These are phyloP conservation scores for Pouteria campechiana DNA, from an alignment of 179 eudicot genomes.

Conservation along the genomic window DNA sequence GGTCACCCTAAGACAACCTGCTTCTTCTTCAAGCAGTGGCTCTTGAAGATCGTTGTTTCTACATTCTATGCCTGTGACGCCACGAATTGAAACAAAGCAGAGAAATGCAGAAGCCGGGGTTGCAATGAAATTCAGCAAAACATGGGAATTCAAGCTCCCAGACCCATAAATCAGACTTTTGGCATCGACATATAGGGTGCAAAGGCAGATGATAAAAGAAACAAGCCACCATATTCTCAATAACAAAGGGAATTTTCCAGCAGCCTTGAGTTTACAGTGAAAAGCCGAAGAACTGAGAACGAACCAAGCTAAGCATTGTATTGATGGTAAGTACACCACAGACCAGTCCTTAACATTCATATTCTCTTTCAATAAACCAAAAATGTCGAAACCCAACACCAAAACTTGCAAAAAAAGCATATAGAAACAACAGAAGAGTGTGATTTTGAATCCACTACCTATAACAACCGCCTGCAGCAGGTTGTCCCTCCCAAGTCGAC, in stretches of 20 bases:
- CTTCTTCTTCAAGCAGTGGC: constrained; percentile 53
- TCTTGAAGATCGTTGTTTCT: constrained; percentile 20
- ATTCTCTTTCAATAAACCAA: constrained; percentile 36
- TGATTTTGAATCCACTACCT: too few relatives aligned
- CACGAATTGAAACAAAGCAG: constrained; percentile 35
- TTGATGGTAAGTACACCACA: constrained; percentile 46
- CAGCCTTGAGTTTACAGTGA: constrained; percentile 48
- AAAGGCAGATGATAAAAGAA: constrained; percentile 42
- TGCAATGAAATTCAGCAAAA: constrained; percentile 28
- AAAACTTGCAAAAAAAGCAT: constrained; percentile 50
- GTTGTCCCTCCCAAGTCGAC: too few relatives aligned
- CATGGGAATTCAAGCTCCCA: constrained; percentile 20
- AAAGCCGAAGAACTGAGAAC: constrained; percentile 63
- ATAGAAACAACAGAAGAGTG: constrained; percentile 65
- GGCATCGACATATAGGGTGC: constrained; percentile 25
- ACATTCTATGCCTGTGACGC: constrained; percentile 26
- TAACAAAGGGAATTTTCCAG: constrained; percentile 53
- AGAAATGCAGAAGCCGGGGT: constrained; percentile 42
- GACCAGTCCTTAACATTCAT: constrained; percentile 37
- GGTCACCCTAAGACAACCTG: constrained; percentile 29
- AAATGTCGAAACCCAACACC: constrained; percentile 64
- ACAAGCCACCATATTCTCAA: constrained; percentile 69
- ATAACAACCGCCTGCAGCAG: too few relatives aligned
- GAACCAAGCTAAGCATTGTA: constrained; percentile 77
- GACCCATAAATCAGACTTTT: constrained; percentile 15